These are phyloP conservation scores for Dioscorea zingiberensis DNA, from an alignment of 106 monocot species.

Conservation along the genomic window DNA sequence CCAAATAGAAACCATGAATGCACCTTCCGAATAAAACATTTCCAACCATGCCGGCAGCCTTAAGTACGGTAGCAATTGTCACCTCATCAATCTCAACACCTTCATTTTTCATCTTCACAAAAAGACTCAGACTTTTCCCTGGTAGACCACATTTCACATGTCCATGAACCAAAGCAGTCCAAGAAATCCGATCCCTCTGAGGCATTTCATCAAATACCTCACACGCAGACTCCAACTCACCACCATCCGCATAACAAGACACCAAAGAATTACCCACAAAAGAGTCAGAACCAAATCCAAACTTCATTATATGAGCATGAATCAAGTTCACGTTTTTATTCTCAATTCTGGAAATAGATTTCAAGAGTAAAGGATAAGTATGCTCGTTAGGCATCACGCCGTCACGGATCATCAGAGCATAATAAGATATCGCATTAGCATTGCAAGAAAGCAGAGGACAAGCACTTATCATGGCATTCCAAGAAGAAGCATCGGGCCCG, in stretches of 20 bases:
- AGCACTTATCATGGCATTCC: conserved; percentile 18
- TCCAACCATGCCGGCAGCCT: conserved; percentile 7
- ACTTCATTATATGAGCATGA: conserved; percentile 16
- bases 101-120: conserved; percentile 6
- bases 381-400: conserved; percentile 18
- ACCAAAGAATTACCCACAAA: conserved; percentile 35
- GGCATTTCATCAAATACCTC: conserved; percentile 20
- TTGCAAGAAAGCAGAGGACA: conserved; percentile 2
- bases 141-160: conserved; percentile 3
- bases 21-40: conserved; percentile 20
- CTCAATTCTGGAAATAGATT: background rate
- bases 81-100: conserved; percentile 19
- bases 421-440: conserved; percentile 1
- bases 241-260: conserved; percentile 12
- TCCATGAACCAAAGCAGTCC: conserved; percentile 37
- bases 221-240: conserved; percentile 19
- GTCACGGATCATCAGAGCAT: conserved; percentile 12
- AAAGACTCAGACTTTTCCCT: conserved; percentile 4
- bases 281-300: conserved; percentile 17
- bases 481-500: background rate
- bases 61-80: conserved; percentile 10
- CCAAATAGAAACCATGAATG: conserved; percentile 25
- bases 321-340: conserved; percentile 4
- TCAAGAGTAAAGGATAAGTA: conserved; percentile 25
- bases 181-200: conserved; percentile 21